Evolutionary conservation across 345 rosid species (phyloP).

Genomic region (Reutealis trisperma): DNA sequence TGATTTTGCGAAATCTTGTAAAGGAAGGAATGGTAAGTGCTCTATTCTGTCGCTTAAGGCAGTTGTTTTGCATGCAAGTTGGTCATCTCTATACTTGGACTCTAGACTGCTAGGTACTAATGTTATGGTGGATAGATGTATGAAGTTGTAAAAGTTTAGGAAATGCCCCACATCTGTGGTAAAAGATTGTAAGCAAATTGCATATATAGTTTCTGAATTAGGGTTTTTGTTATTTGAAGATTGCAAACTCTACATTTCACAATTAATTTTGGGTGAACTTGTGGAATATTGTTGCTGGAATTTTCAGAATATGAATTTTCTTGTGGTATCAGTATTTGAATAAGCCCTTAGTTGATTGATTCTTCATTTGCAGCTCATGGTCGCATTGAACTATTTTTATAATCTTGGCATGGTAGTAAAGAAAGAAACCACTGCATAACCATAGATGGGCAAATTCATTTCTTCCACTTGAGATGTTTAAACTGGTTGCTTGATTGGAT

Average conservation of each 20-base stretch:
- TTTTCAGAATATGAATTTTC: background rate
- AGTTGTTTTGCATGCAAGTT: background rate
- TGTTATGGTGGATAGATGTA: background rate
- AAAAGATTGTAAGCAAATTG: background rate
- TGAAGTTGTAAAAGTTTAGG: background rate
- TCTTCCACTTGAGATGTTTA: background rate
- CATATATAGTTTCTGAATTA: background rate
- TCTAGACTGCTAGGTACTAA: background rate
- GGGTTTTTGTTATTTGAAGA: background rate
- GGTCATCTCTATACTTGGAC: background rate
- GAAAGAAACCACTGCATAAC: too few species aligned
- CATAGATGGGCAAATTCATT: too few species aligned
- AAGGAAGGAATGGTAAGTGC: constrained; percentile 62
- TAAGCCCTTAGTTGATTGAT: background rate
- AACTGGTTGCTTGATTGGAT: background rate
- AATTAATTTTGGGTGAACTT: background rate
- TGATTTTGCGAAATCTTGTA: constrained; percentile 71
- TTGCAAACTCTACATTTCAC: background rate
- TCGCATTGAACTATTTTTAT: background rate
- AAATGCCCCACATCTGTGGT: background rate
- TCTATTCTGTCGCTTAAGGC: background rate
- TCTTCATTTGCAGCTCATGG: background rate
- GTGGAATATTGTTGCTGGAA: background rate
- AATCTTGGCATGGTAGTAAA: too few species aligned
- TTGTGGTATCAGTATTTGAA: background rate